Evolutionary conservation across 2,329 filamentous ascomycete species (phyloP).

Genomic region (Fusarium abutilonis): DNA sequence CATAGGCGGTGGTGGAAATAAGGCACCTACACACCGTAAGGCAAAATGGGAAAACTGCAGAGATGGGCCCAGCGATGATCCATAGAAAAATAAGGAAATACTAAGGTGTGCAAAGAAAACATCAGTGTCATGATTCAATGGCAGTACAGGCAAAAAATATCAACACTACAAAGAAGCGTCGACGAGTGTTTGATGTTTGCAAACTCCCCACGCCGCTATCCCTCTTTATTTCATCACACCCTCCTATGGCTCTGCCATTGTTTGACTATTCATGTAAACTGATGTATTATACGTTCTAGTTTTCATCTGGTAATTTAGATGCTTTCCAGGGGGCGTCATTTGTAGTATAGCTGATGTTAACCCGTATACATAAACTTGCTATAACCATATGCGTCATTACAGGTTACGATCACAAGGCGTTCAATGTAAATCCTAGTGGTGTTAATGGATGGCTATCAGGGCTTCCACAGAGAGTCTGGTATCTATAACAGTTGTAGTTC

Average conservation of each 20-base stretch:
- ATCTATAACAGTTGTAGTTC: not conserved
- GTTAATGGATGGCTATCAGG: not conserved
- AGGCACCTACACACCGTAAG: not conserved
- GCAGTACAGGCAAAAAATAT: not conserved
- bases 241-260: not conserved
- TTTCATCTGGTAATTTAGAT: not conserved
- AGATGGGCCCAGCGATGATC: slow-evolving; percentile 1
- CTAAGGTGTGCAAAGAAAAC: not conserved
- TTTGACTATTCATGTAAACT: not conserved
- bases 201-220: slow-evolving; percentile 2
- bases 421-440: not conserved
- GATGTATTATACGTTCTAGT: not conserved
- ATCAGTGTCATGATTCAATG: not conserved
- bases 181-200: slow-evolving; percentile 16
- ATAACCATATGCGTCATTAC: not conserved
- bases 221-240: not conserved
- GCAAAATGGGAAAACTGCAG: not conserved
- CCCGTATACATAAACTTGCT: not conserved
- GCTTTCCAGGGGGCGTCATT: not conserved
- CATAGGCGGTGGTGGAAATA: slow-evolving; percentile 3
- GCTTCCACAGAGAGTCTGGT: not conserved
- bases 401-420: not conserved
- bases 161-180: not conserved
- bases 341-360: not conserved
- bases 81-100: not conserved